A percentile compares a stretch with the other conserved stretches of the same genome.
Evolutionary conservation across 192 early-diverging fungal genomes (phyloP).

Genomic region (Phycomyces blakesleeanus): DNA sequence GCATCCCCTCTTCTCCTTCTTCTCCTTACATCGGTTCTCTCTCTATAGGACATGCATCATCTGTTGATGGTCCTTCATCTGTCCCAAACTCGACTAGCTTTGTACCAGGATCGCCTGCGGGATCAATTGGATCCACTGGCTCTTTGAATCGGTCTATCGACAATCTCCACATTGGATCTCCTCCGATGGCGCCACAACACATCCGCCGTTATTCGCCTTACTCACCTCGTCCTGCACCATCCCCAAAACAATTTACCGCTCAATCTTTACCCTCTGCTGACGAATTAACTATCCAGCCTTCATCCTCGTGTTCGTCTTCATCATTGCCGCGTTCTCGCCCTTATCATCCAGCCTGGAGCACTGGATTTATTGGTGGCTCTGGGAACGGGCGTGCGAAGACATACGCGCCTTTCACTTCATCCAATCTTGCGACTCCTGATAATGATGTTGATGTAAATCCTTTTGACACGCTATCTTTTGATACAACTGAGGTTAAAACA

Average conservation of each 20-base stretch:
- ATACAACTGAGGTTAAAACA: not conserved
- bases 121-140: conserved; percentile 4
- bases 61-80: conserved; percentile 17
- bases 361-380: not conserved
- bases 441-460: conserved; percentile 25
- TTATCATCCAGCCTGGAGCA: not conserved
- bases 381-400: conserved; percentile 13
- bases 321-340: not conserved
- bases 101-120: conserved; percentile 21
- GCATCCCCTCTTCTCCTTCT: conserved; percentile 3
- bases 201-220: not conserved
- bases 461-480: conserved; percentile 14
- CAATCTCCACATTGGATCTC: conserved; percentile 35
- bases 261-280: not conserved
- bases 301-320: not conserved
- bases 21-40: not conserved
- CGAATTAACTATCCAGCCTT: not conserved
- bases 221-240: not conserved
- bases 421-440: conserved; percentile 28
- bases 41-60: not conserved
- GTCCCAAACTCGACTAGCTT: conserved; percentile 4
- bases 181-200: conserved; percentile 12
- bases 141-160: conserved; percentile 28
- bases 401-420: conserved; percentile 31
- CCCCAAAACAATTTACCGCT: not conserved